These are phyloP conservation scores for Mikania micrantha DNA, from an alignment of 129 eudicot genomes.

Conservation along the genomic window DNA sequence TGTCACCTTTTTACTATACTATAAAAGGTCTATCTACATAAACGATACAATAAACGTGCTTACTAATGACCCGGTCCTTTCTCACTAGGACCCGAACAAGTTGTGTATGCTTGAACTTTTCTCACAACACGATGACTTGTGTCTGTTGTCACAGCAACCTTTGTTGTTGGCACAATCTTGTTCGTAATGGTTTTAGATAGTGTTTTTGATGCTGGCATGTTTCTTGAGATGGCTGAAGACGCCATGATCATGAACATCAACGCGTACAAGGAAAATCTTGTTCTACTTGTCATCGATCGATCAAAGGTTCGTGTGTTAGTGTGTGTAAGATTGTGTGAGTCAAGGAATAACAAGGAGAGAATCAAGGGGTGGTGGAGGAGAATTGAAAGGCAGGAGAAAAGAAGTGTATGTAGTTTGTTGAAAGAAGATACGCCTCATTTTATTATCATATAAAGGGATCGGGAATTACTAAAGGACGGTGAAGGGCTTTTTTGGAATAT, in stretches of 20 bases:
- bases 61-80: conserved; percentile 24
- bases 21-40: background rate
- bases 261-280: conserved; percentile 2
- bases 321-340: conserved; percentile 11
- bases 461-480: conserved; percentile 30
- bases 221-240: conserved; percentile 14
- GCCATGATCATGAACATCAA: conserved; percentile 29
- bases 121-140: background rate
- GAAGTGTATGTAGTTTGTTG: conserved; percentile 24
- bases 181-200: background rate
- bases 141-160: background rate
- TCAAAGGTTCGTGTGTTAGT: background rate
- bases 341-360: conserved; percentile 6
- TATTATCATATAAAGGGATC: conserved; percentile 9
- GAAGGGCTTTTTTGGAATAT: conserved; percentile 36
- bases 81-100: conserved; percentile 27
- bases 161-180: background rate
- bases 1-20: background rate
- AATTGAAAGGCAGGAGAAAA: conserved; percentile 12
- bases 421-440: conserved; percentile 19
- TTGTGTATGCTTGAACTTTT: conserved; percentile 23
- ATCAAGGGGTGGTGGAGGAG: conserved; percentile 29
- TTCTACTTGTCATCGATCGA: conserved; percentile 13
- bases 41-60: background rate
- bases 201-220: conserved; percentile 10